These are phyloP conservation scores for Thalassiosira mediterranea DNA, from an alignment of 352 stramenopile species.

Conservation along the genomic window DNA sequence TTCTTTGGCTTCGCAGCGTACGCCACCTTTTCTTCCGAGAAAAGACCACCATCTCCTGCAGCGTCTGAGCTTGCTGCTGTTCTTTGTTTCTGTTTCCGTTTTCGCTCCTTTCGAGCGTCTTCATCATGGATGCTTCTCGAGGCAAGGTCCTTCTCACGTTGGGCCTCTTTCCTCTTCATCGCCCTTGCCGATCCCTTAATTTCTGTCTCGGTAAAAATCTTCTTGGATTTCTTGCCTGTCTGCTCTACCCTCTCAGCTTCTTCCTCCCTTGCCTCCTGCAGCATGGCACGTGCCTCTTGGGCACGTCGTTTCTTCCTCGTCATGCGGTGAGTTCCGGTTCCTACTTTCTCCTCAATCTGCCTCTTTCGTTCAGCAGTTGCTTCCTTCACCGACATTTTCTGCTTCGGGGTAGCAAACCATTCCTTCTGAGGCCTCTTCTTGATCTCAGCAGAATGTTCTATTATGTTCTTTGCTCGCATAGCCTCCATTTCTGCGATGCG, in stretches of 20 bases:
- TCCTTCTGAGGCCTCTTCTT: conserved; percentile 73
- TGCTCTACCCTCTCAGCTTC: conserved; percentile 43
- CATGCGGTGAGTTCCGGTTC: conserved; percentile 81
- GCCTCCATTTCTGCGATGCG: conserved; percentile 83
- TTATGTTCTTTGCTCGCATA: conserved; percentile 79
- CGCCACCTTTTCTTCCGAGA: conserved; percentile 75
- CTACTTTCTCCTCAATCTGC: conserved; percentile 72
- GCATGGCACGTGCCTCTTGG: conserved; percentile 62
- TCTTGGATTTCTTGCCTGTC: conserved; percentile 58
- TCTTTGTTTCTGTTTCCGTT: conserved; percentile 46
- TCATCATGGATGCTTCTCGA: conserved; percentile 68
- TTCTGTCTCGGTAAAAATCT: conserved; percentile 46
- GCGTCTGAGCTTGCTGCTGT: conserved; percentile 55
- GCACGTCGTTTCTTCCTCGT: conserved; percentile 81
- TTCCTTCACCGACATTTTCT: conserved; percentile 67
- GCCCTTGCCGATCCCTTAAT: conserved; percentile 64
- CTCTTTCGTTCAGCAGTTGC: conserved; percentile 62
- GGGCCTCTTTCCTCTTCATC: conserved; percentile 48
- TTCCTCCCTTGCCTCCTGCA: conserved; percentile 58
- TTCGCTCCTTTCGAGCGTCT: conserved; percentile 56
- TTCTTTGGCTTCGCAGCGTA: conserved; percentile 68
- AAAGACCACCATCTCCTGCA: conserved; percentile 74
- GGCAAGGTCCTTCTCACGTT: conserved; percentile 46
- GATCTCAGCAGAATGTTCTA: conserved; percentile 77
- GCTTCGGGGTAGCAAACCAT: conserved; percentile 76